Percentiles rank a stretch among this genome's conserved stretches.
These are phyloP conservation scores for Citrus glauca DNA, from an alignment of 345 rosid genomes.

Conservation along the genomic window DNA sequence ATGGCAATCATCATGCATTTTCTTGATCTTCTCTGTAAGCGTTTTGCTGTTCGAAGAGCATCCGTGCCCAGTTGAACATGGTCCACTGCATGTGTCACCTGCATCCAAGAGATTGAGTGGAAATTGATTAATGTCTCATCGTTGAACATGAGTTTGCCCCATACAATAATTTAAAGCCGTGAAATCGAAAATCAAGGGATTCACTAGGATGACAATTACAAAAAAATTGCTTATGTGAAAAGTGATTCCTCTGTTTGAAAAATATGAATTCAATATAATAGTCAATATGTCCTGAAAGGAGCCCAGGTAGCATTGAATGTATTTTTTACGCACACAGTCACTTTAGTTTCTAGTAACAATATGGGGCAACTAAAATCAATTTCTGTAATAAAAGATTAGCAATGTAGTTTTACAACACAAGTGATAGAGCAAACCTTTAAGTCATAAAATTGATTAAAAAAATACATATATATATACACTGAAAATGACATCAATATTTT, in stretches of 20 bases:
- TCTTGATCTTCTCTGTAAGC: constrained; percentile 50
- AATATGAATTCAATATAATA: too few relatives aligned
- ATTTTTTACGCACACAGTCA: too few relatives aligned
- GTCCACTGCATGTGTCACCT: constrained; percentile 53
- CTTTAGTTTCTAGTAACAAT: too few relatives aligned
- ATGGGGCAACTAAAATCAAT: too few relatives aligned
- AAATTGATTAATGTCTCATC: background rate
- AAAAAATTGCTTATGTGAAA: background rate
- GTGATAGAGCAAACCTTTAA: too few relatives aligned
- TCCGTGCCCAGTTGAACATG: constrained; percentile 51
- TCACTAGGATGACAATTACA: background rate
- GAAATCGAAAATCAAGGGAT: background rate
- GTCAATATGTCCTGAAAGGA: too few relatives aligned
- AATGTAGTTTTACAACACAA: too few relatives aligned
- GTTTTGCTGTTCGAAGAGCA: constrained; percentile 50
- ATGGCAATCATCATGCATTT: constrained; percentile 67
- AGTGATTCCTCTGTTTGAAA: too few relatives aligned
- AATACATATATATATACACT: background rate
- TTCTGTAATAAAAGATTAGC: too few relatives aligned
- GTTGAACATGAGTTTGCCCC: background rate
- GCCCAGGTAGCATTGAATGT: too few relatives aligned
- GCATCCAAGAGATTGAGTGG: background rate
- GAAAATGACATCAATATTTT: background rate
- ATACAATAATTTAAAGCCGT: too few relatives aligned
- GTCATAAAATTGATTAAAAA: background rate